phyloP scores from a whole-genome alignment of 495 filamentous ascomycete species.

The Elasticomyces elasticus region DNA sequence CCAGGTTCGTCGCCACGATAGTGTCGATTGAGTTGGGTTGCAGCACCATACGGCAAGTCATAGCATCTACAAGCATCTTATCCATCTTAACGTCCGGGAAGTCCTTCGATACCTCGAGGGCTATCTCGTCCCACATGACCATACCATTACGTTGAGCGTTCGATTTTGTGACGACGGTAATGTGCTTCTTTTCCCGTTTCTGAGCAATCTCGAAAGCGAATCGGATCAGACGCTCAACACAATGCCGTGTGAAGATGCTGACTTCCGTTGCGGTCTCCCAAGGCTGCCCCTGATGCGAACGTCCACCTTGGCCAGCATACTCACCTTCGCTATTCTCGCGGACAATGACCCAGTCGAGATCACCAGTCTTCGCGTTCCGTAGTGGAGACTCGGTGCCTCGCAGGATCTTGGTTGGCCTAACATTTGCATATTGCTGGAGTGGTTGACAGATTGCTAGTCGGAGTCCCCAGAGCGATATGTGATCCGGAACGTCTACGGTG shows the following conservation, averaged over 20 bases:
- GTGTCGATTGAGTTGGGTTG: constrained; percentile 31
- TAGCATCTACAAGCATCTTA: constrained; percentile 37
- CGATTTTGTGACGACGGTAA: constrained; percentile 35
- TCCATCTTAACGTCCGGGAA: constrained; percentile 31
- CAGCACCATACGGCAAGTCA: constrained; percentile 35
- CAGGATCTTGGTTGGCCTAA: constrained; percentile 33
- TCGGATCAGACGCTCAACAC: constrained; percentile 31
- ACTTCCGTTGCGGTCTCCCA: constrained; percentile 32
- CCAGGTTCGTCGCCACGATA: constrained; percentile 34
- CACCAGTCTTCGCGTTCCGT: constrained; percentile 15
- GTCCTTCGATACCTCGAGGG: constrained; percentile 27
- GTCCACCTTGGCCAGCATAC: constrained; percentile 32
- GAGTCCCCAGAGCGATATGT: constrained; percentile 35
- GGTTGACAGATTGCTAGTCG: constrained; percentile 36
- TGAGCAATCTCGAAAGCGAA: constrained; percentile 34
- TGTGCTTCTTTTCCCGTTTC: constrained; percentile 28
- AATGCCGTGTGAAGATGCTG: constrained; percentile 31
- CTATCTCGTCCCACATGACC: constrained; percentile 36
- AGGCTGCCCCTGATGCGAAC: constrained; percentile 24
- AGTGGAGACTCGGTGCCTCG: constrained; percentile 30
- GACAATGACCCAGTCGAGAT: constrained; percentile 36
- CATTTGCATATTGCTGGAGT: constrained; percentile 35
- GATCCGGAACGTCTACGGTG: constrained; percentile 28
- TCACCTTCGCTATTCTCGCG: constrained; percentile 37
- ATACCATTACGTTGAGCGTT: constrained; percentile 36